phyloP scores from a whole-genome alignment of 2,329 filamentous ascomycete genomes.

The Balansia obtecta region DNA sequence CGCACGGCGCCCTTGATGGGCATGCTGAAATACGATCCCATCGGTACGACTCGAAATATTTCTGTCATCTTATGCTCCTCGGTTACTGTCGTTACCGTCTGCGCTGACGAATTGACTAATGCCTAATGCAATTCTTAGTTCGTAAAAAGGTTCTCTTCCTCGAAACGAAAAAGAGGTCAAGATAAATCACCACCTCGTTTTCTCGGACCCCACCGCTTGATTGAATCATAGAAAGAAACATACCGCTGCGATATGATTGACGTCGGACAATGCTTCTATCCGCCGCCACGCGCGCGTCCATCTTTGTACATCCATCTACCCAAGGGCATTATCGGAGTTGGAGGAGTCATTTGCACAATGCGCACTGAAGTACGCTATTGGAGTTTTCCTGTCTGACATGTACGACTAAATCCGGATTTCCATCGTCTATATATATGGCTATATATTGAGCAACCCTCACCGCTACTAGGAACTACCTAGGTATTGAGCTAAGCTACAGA shows the following conservation, averaged over 20 bases:
- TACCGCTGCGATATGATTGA: background rate
- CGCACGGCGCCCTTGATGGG: constrained; percentile 73
- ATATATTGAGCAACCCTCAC: background rate
- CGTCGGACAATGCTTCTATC: background rate
- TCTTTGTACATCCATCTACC: constrained; percentile 17
- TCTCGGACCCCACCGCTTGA: background rate
- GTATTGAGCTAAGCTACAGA: constrained; percentile 3
- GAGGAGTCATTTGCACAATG: constrained; percentile 8
- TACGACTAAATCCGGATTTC: background rate
- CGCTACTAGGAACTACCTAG: background rate
- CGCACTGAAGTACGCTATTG: background rate
- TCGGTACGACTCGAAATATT: constrained; percentile 44
- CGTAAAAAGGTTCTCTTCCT: constrained; percentile 93
- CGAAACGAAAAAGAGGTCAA: constrained; percentile 73
- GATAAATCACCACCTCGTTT: constrained; percentile 24
- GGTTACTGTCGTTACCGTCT: no score
- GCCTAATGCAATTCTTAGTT: constrained; percentile 38
- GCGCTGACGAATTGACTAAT: no score
- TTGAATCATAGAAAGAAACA: background rate
- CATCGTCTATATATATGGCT: background rate
- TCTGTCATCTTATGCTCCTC: background rate
- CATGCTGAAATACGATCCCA: constrained; percentile 98
- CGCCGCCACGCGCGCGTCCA: background rate
- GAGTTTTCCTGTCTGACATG: background rate
- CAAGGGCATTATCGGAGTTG: constrained; percentile 19